These are phyloP conservation scores for Eucalyptus pauciflora DNA, from an alignment of 345 rosid species.

Conservation along the genomic window DNA sequence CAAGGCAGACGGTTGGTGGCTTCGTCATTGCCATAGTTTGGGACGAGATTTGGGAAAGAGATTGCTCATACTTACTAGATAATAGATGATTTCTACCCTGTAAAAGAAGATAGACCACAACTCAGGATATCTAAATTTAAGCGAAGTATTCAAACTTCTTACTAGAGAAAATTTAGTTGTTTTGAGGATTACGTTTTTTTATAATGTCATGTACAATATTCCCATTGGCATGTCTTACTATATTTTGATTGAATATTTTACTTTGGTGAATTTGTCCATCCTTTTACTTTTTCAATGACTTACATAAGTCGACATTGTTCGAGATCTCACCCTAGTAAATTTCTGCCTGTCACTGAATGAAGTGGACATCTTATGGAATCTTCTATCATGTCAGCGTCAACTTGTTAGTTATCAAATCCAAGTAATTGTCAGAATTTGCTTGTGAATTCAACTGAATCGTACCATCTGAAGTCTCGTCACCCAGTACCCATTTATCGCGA, in stretches of 20 bases:
- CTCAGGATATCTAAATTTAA: neutral
- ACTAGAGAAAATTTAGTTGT: neutral
- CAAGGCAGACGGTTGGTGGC: neutral
- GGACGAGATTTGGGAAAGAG: neutral
- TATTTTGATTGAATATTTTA: neutral
- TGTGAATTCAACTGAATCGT: too few relatives aligned
- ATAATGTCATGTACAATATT: neutral
- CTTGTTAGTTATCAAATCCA: too few relatives aligned
- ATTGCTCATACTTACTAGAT: neutral
- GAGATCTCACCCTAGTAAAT: too few relatives aligned
- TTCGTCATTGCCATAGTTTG: neutral
- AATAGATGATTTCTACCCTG: neutral
- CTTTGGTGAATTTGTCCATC: neutral
- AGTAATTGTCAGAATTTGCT: too few relatives aligned
- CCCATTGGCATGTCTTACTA: neutral
- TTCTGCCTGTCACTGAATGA: too few relatives aligned
- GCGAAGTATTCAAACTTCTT: neutral
- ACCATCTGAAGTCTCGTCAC: too few relatives aligned
- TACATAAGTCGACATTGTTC: too few relatives aligned
- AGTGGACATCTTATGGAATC: too few relatives aligned
- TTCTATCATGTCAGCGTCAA: too few relatives aligned
- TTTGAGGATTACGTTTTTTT: neutral
- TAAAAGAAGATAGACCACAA: neutral
- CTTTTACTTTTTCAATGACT: neutral
- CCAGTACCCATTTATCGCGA: too few relatives aligned